Percentiles rank a stretch among this genome's conserved stretches.
phyloP scores from a whole-genome alignment of 192 early-diverging fungal species.

The Phycomyces blakesleeanus region DNA sequence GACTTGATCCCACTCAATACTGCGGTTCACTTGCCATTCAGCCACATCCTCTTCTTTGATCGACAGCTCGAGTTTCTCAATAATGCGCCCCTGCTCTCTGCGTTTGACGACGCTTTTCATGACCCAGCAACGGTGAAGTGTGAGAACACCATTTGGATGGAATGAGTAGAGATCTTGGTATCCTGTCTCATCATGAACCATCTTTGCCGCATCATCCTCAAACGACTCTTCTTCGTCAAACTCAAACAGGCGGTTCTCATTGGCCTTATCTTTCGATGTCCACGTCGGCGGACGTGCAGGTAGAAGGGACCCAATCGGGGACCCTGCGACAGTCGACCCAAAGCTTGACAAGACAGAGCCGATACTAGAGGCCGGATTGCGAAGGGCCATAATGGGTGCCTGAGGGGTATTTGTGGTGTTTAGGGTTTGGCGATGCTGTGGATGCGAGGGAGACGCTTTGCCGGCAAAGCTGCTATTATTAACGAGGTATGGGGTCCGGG shows the following conservation, averaged over 20 bases:
- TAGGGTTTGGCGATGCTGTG: conserved; percentile 1
- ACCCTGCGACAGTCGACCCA: conserved; percentile 20
- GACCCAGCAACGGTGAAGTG: conserved; percentile 53
- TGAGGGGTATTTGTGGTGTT: not conserved
- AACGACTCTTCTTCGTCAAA: conserved; percentile 34
- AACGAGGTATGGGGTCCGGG: conserved; percentile 13
- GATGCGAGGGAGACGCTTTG: not conserved
- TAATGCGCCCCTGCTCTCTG: conserved; percentile 41
- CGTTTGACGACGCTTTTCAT: conserved; percentile 39
- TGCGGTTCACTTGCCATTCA: conserved; percentile 50
- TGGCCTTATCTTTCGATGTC: conserved; percentile 25
- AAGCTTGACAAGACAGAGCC: conserved; percentile 24
- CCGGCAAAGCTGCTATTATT: conserved; percentile 6
- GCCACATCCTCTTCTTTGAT: conserved; percentile 54
- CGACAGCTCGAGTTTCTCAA: conserved; percentile 47
- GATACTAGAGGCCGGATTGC: conserved; percentile 25
- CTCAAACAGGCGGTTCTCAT: conserved; percentile 32
- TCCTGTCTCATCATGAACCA: conserved; percentile 39
- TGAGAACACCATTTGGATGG: conserved; percentile 53
- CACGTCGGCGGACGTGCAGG: conserved; percentile 11
- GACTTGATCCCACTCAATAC: conserved; percentile 45
- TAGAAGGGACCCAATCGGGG: conserved; percentile 3
- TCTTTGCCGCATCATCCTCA: conserved; percentile 37
- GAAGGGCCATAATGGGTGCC: conserved; percentile 2
- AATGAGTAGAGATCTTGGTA: conserved; percentile 53